Evolutionary conservation across 2,329 filamentous ascomycete genomes (phyloP), one percentile per base, ranked within the genome.

Genomic region (Diaporthe caulivora): DNA sequence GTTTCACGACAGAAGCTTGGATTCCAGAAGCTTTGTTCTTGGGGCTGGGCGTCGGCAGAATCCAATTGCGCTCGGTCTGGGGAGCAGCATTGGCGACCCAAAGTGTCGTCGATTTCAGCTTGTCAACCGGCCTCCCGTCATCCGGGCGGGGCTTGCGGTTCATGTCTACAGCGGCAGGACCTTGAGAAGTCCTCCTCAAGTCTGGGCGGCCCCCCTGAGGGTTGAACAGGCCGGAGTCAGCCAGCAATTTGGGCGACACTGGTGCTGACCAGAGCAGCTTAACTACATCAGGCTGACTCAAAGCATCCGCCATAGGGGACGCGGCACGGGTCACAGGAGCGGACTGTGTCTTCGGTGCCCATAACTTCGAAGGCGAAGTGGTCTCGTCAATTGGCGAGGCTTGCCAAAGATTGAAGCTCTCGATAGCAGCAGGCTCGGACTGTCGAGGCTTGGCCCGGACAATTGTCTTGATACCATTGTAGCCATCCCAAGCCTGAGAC

Each of bases 121-220:
- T 69, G 34, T 78, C 80, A 51, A 81, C 74, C 42, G 80, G 76
- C 73, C 77, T 76, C 62, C 76, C 57, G 55, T 78, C 76, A 26
- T 65, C 72, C 8, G 73, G 67, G 11, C 80, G 80, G 29, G 79
- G 75, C 67, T 77, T 80, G 53, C 79, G 80, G 21, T 72, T 69
- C 76, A 82, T 80, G 47, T 73, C 57, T 37, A 81, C 74, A n/a
- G 81, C 82, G 49, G 81, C 81, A 40, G 82, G 82, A 54, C 77
- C 71, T 69, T 79, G 75, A n/a, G 78, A 74, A 42, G 81, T 81
- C 42, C 76, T 79, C 42, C 80, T 78, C 72, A 77, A 80, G 42
- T 78, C 76, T 11, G 76, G 54, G 42, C 80, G 79, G 26, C 68
- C 60, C 21, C 76, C 60, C n/a, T 73, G 73, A 26, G 71, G 57